Conservation (phyloP, 2,329 filamentous ascomycete genomes). For the Clarireedia monteithiana region DNA sequence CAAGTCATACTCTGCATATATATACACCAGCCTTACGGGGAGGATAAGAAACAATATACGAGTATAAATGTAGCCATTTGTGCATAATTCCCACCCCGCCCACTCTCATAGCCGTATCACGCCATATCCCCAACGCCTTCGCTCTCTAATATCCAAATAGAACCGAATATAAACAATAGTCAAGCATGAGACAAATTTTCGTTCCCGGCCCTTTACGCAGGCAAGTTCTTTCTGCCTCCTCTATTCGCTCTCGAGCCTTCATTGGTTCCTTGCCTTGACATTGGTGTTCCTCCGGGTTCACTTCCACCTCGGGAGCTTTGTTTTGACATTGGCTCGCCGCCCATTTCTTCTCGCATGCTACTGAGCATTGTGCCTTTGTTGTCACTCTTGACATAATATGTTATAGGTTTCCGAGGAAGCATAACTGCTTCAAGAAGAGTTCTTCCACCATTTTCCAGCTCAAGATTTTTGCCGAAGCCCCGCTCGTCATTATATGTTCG, state of each 20-base stretch:
- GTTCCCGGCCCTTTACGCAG: no score
- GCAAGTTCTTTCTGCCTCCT: no score
- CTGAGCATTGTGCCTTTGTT: constrained; percentile 12
- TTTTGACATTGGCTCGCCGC: constrained; percentile 15
- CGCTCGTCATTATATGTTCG: constrained; percentile 25
- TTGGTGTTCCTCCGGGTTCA: constrained; percentile 3
- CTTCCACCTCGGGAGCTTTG: constrained; percentile 11
- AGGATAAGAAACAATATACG: no score
- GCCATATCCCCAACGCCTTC: no score
- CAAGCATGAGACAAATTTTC: no score
- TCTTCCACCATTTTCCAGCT: constrained; percentile 24
- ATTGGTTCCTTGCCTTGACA: constrained; percentile 8
- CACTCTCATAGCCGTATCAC: no score
- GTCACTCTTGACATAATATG: constrained; percentile 9
- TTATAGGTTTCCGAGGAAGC: background rate
- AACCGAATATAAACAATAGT: no score
- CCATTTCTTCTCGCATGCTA: constrained; percentile 9
- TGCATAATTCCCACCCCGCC: no score
- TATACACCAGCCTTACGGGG: no score
- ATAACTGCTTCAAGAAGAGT: constrained; percentile 20
- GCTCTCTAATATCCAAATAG: no score
- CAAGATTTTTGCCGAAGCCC: constrained; percentile 25
- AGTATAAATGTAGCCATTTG: no score
- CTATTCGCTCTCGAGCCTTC: background rate
- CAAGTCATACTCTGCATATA: no score